Conservation (phyloP, 78 protist genomes). For the Cyanophora paradoxa region DNA sequence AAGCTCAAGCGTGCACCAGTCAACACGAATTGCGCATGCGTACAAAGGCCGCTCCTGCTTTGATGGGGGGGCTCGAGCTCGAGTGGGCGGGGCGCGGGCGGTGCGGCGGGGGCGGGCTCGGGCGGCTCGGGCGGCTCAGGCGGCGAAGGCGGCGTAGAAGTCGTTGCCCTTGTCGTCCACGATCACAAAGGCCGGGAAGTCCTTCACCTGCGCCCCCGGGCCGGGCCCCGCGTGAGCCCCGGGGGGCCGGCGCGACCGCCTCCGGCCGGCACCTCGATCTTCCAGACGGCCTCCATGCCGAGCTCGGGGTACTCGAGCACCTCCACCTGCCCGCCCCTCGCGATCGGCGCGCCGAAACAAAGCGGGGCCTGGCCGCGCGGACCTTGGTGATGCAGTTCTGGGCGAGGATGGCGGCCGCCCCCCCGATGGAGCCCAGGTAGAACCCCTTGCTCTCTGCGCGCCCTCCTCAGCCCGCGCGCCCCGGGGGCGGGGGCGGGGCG, state of each 20-base stretch:
- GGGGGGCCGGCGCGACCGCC: neutral
- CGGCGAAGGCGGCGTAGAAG: too few species aligned
- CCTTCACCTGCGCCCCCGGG: neutral
- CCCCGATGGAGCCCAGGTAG: conserved; percentile 87
- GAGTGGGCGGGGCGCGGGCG: too few species aligned
- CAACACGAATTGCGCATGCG: too few species aligned
- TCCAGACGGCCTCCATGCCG: conserved; percentile 86
- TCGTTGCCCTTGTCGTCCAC: conserved; percentile 73
- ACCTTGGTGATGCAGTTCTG: conserved; percentile 44
- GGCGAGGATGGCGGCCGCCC: conserved; percentile 78
- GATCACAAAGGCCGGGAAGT: conserved; percentile 82
- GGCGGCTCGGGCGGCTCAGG: too few species aligned
- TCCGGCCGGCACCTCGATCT: conserved; percentile 58
- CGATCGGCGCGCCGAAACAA: neutral
- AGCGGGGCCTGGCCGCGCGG: neutral
- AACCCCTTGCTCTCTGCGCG: conserved; percentile 59
- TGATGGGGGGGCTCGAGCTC: too few species aligned
- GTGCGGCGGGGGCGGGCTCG: too few species aligned
- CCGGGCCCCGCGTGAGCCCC: neutral
- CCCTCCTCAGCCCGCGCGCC: neutral
- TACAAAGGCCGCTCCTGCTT: too few species aligned
- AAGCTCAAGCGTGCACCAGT: too few species aligned
- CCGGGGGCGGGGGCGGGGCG: neutral
- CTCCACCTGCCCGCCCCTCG: conserved; percentile 35
- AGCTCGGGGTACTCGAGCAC: conserved; percentile 69